Base-by-base conservation (phyloP, 176 grass and related monocot species). In the Elaeis guineensis region DNA sequence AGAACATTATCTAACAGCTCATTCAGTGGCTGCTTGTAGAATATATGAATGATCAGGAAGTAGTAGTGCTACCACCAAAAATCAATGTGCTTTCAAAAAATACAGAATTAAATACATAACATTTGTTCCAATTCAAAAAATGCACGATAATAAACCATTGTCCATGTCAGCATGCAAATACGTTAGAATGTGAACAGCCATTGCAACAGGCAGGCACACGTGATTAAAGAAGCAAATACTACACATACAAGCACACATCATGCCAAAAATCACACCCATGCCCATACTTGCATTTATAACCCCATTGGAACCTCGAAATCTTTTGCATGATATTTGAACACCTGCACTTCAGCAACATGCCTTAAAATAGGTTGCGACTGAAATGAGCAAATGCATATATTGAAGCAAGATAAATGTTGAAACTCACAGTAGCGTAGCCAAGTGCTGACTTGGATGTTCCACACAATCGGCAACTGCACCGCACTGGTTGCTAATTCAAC, bases 381-480 rank as follows among this genome's bases (percentile, higher is more conserved):
- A 61, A 52, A 68, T 39, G 17, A 22, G 21, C 21, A 29, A 65
- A 56, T 50, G 67, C 24, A 69, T 58, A 15, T 7, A 74, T 49
- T 32, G 29, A 51, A 79, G 44, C 19, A 73, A 67, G 50, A 72
- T 30, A 52, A 16, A 68, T 44, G 35, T 11, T 44, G 9, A 55
- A 87, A 89, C 93, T 98, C 80, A 98, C 84, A 98, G 62, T 98
- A 62, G 62, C 81, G 66, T 35, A 98, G 66, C 92, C 87, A 98
- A 64, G 87, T 86, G 81, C 87, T 89, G 56, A 92, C 93, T 98
- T 98, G 93, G 78, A 98, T 98, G 78, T 98, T 98, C 87, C 93
- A 98, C 54, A 92, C 65, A 64, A 92, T 81, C 29, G 93, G 93
- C 70, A 98, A 65, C 55, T 98, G 93, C 50, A 88, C 87, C 59